Evolutionary conservation across 2,329 filamentous ascomycete species (phyloP).

Genomic region (Exutisphaerella laricina): DNA sequence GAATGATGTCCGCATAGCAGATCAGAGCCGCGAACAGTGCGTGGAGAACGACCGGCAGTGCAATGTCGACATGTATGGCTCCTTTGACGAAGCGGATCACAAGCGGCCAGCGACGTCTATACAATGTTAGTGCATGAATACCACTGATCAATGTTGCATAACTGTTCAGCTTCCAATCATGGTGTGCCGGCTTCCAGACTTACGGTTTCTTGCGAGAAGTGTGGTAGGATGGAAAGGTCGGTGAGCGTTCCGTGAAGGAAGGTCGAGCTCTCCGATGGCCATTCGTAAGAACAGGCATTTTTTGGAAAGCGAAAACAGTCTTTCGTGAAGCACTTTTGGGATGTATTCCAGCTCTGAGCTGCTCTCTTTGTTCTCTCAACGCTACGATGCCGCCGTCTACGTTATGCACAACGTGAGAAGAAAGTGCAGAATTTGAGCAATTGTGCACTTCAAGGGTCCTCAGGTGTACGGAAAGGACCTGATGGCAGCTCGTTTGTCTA

Average conservation of each 20-base stretch:
- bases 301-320: constrained; percentile 3
- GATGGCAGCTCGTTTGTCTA: not conserved
- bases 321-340: not conserved
- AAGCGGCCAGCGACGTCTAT: constrained; percentile 56
- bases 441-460: not conserved
- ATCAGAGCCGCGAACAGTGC: constrained; percentile 54
- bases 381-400: constrained; percentile 2
- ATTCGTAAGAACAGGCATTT: not conserved
- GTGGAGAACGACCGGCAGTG: constrained; percentile 53
- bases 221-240: constrained; percentile 44
- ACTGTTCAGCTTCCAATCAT: no score
- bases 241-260: constrained; percentile 11
- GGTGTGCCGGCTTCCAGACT: no score
- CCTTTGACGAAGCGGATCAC: constrained; percentile 61
- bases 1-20: constrained; percentile 49
- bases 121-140: no score
- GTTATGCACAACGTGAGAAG: constrained; percentile 3
- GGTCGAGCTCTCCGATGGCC: constrained; percentile 3
- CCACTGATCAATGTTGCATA: no score
- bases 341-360: not conserved
- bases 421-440: not conserved
- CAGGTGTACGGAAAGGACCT: not conserved
- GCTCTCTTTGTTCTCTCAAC: not conserved
- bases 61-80: constrained; percentile 55
- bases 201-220: constrained; percentile 43